These are phyloP conservation scores for Elaeagnus macrophylla DNA, from an alignment of 306 rosid genomes.

Conservation along the genomic window DNA sequence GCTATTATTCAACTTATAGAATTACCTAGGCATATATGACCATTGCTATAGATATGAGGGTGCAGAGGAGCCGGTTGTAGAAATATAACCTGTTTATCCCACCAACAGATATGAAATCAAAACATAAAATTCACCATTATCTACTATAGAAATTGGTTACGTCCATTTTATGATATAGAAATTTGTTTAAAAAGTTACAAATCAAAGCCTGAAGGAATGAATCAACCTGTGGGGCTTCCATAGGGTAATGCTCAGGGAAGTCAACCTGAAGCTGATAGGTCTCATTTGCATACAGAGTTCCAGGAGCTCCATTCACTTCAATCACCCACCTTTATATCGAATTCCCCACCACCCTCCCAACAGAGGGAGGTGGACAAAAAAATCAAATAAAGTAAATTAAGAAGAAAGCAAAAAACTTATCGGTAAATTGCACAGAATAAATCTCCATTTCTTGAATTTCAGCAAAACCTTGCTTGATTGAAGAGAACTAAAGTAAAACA, in stretches of 20 bases:
- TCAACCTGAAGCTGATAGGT: constrained; percentile 98
- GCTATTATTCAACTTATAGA: constrained; percentile 1
- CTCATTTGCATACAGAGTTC: constrained; percentile 83
- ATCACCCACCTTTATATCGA: constrained; percentile 78
- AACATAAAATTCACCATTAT: constrained; percentile 17
- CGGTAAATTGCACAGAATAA: not conserved
- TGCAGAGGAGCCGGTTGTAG: constrained; percentile 95
- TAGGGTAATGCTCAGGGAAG: constrained; percentile 97
- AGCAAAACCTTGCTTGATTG: not conserved
- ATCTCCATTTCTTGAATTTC: not conserved
- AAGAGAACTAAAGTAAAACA: constrained; percentile 5
- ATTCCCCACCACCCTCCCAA: constrained; percentile 9
- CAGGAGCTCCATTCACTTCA: constrained; percentile 97
- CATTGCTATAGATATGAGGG: constrained; percentile 97
- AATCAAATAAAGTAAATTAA: not conserved
- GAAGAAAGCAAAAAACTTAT: not conserved
- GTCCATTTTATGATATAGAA: constrained; percentile 1
- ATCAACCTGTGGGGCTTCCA: constrained; percentile 98
- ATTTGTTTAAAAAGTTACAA: not conserved
- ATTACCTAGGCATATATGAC: constrained; percentile 96
- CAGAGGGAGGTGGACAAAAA: not conserved
- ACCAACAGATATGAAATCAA: constrained; percentile 12
- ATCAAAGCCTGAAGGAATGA: not conserved
- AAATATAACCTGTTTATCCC: constrained; percentile 67
- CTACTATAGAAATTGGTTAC: no score